Percentiles rank a stretch among this genome's conserved stretches.
Conservation (phyloP, 1,284 basidiomycete species). For the Ustilago loliicola region DNA sequence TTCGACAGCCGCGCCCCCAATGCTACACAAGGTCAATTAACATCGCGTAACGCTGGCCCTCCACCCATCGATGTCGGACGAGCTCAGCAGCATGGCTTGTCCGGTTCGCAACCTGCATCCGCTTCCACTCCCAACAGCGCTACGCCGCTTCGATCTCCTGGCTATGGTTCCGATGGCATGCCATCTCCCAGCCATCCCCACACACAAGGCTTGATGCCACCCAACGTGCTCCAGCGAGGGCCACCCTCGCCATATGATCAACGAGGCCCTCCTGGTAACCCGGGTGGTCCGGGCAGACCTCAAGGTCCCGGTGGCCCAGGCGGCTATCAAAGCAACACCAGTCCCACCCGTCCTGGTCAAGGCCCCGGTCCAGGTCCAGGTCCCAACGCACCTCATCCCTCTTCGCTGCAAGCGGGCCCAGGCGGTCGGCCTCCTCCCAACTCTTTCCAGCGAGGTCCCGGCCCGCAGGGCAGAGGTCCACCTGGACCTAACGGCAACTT, state of each 20-base stretch:
- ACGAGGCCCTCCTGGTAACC: conserved; percentile 13
- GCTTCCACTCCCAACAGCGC: conserved; percentile 36
- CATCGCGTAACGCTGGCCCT: conserved; percentile 24
- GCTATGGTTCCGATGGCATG: conserved; percentile 25
- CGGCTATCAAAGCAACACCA: conserved; percentile 10
- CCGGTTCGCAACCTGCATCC: conserved; percentile 14
- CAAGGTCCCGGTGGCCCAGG: conserved; percentile 9
- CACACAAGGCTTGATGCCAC: conserved; percentile 19
- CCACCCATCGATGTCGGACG: conserved; percentile 42
- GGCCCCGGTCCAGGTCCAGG: neutral
- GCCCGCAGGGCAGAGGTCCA: conserved; percentile 19
- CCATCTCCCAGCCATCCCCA: conserved; percentile 27
- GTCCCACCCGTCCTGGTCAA: conserved; percentile 15
- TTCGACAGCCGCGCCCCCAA: conserved; percentile 31
- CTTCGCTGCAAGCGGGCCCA: conserved; percentile 27
- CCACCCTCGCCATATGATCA: conserved; percentile 37
- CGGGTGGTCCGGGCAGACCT: conserved; percentile 12
- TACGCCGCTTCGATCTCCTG: conserved; percentile 44
- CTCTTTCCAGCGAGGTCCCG: conserved; percentile 18
- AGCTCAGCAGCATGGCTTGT: conserved; percentile 33
- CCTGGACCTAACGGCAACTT: conserved; percentile 23
- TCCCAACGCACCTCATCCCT: conserved; percentile 12
- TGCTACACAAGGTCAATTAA: conserved; percentile 19
- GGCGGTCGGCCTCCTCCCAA: conserved; percentile 27
- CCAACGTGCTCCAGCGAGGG: conserved; percentile 46